phyloP scores from a whole-genome alignment of 2,329 filamentous ascomycete genomes.

The Gnomoniopsis smithogilvyi region DNA sequence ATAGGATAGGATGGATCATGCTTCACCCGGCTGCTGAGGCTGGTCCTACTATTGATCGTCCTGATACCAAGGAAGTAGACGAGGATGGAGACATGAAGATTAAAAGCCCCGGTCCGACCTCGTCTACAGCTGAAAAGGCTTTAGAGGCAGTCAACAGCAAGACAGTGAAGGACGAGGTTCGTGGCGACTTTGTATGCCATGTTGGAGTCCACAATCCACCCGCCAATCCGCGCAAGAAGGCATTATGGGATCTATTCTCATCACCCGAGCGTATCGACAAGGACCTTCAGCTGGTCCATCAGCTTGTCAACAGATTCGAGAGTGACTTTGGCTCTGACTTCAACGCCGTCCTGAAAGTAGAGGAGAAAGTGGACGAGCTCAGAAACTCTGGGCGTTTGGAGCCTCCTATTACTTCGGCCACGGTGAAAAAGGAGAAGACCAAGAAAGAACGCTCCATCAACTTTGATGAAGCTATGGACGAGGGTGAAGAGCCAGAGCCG shows the following conservation, averaged over 20 bases:
- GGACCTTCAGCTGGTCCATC: constrained; percentile 78
- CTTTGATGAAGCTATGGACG: constrained; percentile 60
- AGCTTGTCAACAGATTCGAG: constrained; percentile 82
- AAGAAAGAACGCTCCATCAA: constrained; percentile 59
- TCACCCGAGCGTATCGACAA: constrained; percentile 90
- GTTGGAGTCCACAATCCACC: constrained; percentile 94
- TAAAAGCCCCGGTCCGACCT: constrained; percentile 43
- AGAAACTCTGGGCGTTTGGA: constrained; percentile 74
- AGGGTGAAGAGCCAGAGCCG: constrained; percentile 61
- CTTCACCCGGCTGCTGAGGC: constrained; percentile 75
- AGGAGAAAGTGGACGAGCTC: constrained; percentile 81
- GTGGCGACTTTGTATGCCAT: constrained; percentile 95
- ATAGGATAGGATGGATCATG: constrained; percentile 98
- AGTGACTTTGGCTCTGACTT: constrained; percentile 74
- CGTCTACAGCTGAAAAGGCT: constrained; percentile 75
- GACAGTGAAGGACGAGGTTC: constrained; percentile 89
- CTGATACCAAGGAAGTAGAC: constrained; percentile 70
- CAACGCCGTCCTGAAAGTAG: constrained; percentile 76
- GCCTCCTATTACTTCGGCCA: constrained; percentile 52
- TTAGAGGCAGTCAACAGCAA: constrained; percentile 96
- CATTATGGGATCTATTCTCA: constrained; percentile 94
- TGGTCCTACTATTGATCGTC: constrained; percentile 61
- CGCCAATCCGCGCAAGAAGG: constrained; percentile 83
- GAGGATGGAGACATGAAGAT: constrained; percentile 53
- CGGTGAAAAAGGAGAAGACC: constrained; percentile 50